Base-by-base conservation (phyloP, 371 early-diverging fungal species). In the Globomyces sp. region DNA sequence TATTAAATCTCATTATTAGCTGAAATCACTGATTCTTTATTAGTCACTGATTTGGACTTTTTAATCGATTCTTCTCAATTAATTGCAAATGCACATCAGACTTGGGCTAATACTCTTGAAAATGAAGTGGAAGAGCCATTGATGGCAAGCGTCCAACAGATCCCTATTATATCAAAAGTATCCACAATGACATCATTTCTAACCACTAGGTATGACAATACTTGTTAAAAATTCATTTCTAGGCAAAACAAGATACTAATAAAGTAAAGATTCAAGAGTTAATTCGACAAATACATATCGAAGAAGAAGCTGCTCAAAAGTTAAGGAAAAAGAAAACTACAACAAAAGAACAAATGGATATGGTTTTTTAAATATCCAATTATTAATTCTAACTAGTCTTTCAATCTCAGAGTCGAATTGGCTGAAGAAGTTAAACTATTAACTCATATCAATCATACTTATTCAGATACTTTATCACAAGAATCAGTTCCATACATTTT, bases 361-460 rank as follows among this genome's bases (percentile, higher is more conserved):
- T 71, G 13, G 77, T 77, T 47, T 47, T 46, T 47, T 6, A 47
- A 47, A 53, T 61, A 41, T 39, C 0, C 50, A n/a, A 37, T 34
- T 5, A 13, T 47, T 36, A 10, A 24, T 52, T 39, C 50, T 41
- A 5, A 9, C 4, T 44, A 79, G 78, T 76, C 76, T 4, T 62
- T 80, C 3, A 71, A 69, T 47, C 67, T 71, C 13, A 68, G 81
- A 41, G 72, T 80, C 49, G 64, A 62, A 8, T 59, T 75, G 9
- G 74, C 77, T 1, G 77, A 77, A n/a, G 81, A 80, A 46, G 75
- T 80, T 64, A 78, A 78, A 40, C 75, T 76, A 9, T 74, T 78
- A 9, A 69, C 74, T 3, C 46, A 71, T 9, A 71, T 77, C 49
- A 76, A 65, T 24, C 62, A 74, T 24, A 60, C 53, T 10, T 63